These are phyloP conservation scores for Kalaharituber pfeilii DNA, from an alignment of 2,329 filamentous ascomycete genomes.

Conservation along the genomic window DNA sequence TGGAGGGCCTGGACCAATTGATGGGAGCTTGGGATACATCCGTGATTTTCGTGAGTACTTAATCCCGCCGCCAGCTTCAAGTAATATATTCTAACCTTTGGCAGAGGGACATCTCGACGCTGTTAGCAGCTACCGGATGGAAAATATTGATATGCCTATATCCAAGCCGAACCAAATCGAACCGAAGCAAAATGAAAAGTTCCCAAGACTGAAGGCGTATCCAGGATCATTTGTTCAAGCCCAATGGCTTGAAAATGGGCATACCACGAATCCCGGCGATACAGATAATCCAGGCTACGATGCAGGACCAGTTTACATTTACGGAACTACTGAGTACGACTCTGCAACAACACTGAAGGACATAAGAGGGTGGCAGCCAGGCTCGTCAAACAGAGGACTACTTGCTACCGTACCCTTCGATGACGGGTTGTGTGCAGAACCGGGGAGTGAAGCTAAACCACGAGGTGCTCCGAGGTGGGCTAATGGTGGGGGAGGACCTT, in stretches of 20 bases:
- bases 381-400: slow-evolving; percentile 58
- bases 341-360: slow-evolving; percentile 33
- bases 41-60: slow-evolving; percentile 8
- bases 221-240: slow-evolving; percentile 17
- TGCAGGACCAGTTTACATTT: slow-evolving; percentile 20
- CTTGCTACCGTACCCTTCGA: slow-evolving; percentile 60
- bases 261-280: slow-evolving; percentile 17
- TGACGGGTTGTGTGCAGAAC: slow-evolving; percentile 86
- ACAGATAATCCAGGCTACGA: slow-evolving; percentile 9
- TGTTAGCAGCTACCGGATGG: slow-evolving; percentile 7
- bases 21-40: slow-evolving; percentile 2
- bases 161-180: slow-evolving; percentile 9
- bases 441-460: slow-evolving; percentile 36
- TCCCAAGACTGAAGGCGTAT: slow-evolving; percentile 16
- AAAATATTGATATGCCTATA: slow-evolving; percentile 7
- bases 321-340: slow-evolving; percentile 18
- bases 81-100: too few species aligned
- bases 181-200: slow-evolving; percentile 6
- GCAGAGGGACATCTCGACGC: slow-evolving; percentile 8
- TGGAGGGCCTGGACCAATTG: not conserved
- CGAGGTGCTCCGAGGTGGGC: slow-evolving; percentile 41
- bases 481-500: slow-evolving; percentile 46
- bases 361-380: slow-evolving; percentile 63
- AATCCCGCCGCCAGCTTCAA: too few species aligned
- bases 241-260: slow-evolving; percentile 21